Conservation (phyloP, 2,329 filamentous ascomycete species). For the Chrysoporthe puriensis region DNA sequence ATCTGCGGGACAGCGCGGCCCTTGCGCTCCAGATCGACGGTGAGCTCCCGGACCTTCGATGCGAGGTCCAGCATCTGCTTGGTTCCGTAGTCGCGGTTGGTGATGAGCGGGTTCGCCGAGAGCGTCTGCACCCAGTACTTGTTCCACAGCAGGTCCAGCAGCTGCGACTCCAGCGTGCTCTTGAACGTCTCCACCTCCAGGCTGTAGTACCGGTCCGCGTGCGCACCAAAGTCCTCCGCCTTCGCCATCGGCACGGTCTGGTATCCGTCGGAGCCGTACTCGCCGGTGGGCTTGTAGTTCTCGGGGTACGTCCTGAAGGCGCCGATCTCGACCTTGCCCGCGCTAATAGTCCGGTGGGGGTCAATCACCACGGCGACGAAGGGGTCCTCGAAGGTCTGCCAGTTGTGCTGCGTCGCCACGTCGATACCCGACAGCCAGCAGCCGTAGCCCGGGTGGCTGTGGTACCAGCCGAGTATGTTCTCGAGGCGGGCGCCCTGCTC, state of each 20-base stretch:
- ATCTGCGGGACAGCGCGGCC: constrained; percentile 33
- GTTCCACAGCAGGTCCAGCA: constrained; percentile 92
- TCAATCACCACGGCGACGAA: constrained; percentile 97
- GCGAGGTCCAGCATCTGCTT: constrained; percentile 91
- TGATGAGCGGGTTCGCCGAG: constrained; percentile 85
- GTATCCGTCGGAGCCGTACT: constrained; percentile 56
- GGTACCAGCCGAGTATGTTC: constrained; percentile 97
- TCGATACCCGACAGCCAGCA: constrained; percentile 98
- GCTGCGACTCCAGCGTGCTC: constrained; percentile 82
- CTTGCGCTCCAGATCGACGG: constrained; percentile 41
- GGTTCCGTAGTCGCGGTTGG: constrained; percentile 89
- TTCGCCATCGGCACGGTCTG: constrained; percentile 88
- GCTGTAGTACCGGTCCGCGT: constrained; percentile 87
- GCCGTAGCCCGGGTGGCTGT: constrained; percentile 95
- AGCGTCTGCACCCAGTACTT: constrained; percentile 99
- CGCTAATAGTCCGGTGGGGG: constrained; percentile 90
- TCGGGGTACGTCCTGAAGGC: constrained; percentile 91
- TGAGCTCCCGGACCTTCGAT: constrained; percentile 75
- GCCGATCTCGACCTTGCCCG: constrained; percentile 95
- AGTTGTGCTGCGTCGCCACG: constrained; percentile 82
- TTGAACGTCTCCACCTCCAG: constrained; percentile 95
- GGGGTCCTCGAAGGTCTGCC: constrained; percentile 85
- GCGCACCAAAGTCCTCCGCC: constrained; percentile 93
- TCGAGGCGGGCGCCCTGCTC: constrained; percentile 74
- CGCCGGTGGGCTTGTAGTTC: constrained; percentile 60